Evolutionary conservation across 2,329 filamentous ascomycete genomes (phyloP).

Genomic region (Cladosporium oxysporum): DNA sequence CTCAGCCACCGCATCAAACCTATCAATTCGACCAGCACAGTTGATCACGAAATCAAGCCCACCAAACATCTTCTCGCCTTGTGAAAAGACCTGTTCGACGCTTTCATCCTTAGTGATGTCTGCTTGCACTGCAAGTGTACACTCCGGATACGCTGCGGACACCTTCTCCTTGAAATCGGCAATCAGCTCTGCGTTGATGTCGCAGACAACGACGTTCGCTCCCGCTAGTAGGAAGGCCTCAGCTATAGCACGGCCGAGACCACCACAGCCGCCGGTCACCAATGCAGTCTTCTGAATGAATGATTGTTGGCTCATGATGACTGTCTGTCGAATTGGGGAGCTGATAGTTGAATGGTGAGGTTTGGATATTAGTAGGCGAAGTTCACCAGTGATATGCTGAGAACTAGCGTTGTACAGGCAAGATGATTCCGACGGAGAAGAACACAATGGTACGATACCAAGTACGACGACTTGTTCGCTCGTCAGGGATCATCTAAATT

Average conservation of each 20-base stretch:
- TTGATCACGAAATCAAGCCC: constrained; percentile 55
- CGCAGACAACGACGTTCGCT: constrained; percentile 40
- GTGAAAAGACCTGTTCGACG: constrained; percentile 42
- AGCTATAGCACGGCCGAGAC: constrained; percentile 38
- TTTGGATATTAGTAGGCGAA: neutral
- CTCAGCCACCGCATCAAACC: constrained; percentile 55
- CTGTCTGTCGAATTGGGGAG: neutral
- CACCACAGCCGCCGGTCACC: constrained; percentile 38
- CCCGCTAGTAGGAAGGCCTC: constrained; percentile 36
- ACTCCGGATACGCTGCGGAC: constrained; percentile 26
- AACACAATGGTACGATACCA: neutral
- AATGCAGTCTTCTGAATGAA: constrained; percentile 35
- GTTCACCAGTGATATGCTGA: neutral
- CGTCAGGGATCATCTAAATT: neutral
- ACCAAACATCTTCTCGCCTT: constrained; percentile 43
- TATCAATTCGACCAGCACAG: constrained; percentile 60
- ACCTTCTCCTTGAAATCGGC: constrained; percentile 34
- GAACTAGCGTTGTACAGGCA: neutral
- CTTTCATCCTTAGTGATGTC: constrained; percentile 43
- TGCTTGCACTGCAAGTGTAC: constrained; percentile 36
- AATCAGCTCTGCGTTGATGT: constrained; percentile 38
- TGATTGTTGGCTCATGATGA: constrained; percentile 10
- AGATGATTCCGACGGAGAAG: neutral
- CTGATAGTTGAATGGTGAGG: neutral
- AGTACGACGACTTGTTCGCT: neutral